phyloP scores from a whole-genome alignment of 257 asterid species.

The Solanum corneliomulleri region DNA sequence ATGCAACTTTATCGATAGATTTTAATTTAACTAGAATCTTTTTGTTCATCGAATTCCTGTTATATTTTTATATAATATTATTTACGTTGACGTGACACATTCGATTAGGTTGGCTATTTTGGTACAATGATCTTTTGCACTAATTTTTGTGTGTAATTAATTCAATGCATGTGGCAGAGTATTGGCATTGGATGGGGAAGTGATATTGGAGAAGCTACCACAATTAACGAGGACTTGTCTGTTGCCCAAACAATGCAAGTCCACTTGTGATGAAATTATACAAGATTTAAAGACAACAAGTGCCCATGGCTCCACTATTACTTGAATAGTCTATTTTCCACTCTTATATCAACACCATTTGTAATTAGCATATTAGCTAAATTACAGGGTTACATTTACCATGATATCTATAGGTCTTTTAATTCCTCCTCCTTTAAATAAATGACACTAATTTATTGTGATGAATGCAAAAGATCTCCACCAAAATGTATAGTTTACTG shows the following conservation, averaged over 20 bases:
- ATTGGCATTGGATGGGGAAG: background rate
- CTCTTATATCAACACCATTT: background rate
- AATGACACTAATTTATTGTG: background rate
- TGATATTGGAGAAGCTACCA: background rate
- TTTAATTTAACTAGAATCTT: too few relatives aligned
- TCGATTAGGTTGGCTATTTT: background rate
- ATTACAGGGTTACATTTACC: background rate
- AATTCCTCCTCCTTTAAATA: background rate
- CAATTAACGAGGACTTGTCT: background rate
- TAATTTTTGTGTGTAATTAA: too few relatives aligned
- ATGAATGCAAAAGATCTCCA: too few relatives aligned
- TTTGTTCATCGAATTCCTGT: too few relatives aligned
- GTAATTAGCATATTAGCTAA: background rate
- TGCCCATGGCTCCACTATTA: background rate
- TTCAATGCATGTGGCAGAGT: background rate
- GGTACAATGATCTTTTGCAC: background rate
- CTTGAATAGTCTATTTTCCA: background rate
- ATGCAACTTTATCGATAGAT: too few relatives aligned
- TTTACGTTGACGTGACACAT: background rate
- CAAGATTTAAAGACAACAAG: background rate
- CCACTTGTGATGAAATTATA: background rate
- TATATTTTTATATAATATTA: too few relatives aligned
- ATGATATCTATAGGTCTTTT: background rate
- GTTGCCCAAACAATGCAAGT: background rate
- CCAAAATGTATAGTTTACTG: too few relatives aligned